Percentiles rank a stretch among this genome's conserved stretches.
Evolutionary conservation across 2,329 filamentous ascomycete genomes (phyloP).

Genomic region (Pseudogymnoascus sp.): DNA sequence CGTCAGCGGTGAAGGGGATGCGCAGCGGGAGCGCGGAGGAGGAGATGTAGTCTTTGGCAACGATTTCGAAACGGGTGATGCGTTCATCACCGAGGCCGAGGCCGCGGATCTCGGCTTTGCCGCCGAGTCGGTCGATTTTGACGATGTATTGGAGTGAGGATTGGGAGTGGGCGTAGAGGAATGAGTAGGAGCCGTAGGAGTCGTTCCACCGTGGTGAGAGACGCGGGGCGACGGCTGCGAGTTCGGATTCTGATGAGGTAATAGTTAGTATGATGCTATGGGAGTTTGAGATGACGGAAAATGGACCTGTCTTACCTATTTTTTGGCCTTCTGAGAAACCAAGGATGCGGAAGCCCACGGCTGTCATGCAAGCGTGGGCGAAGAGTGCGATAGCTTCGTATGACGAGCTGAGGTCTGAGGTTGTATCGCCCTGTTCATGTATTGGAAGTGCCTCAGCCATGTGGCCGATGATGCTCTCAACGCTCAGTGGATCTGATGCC

Average conservation of each 20-base stretch:
- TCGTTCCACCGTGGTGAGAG: constrained; percentile 77
- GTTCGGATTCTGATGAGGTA: constrained; percentile 42
- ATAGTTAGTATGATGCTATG: constrained; percentile 8
- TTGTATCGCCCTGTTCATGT: constrained; percentile 42
- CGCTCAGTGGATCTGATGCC: constrained; percentile 32
- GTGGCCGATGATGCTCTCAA: constrained; percentile 40
- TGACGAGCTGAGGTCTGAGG: constrained; percentile 57
- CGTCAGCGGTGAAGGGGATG: constrained; percentile 39
- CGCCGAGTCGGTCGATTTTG: constrained; percentile 72
- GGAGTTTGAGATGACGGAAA: constrained; percentile 10
- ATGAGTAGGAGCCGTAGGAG: constrained; percentile 60
- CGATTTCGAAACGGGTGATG: constrained; percentile 69
- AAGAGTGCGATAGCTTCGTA: constrained; percentile 81
- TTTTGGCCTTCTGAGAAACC: constrained; percentile 78
- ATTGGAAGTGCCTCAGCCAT: constrained; percentile 54
- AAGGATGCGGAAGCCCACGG: constrained; percentile 69
- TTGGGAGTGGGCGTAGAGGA: constrained; percentile 79
- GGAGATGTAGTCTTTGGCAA: constrained; percentile 66
- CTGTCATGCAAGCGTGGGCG: constrained; percentile 72
- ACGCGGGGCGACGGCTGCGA: constrained; percentile 47
- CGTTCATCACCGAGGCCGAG: constrained; percentile 73
- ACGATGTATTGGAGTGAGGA: constrained; percentile 78
- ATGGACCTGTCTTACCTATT: constrained; percentile 43
- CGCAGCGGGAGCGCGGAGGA: constrained; percentile 46
- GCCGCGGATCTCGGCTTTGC: constrained; percentile 75